Conservation (phyloP, 176 grass and related monocot species). For the Puccinellia tenuiflora region DNA sequence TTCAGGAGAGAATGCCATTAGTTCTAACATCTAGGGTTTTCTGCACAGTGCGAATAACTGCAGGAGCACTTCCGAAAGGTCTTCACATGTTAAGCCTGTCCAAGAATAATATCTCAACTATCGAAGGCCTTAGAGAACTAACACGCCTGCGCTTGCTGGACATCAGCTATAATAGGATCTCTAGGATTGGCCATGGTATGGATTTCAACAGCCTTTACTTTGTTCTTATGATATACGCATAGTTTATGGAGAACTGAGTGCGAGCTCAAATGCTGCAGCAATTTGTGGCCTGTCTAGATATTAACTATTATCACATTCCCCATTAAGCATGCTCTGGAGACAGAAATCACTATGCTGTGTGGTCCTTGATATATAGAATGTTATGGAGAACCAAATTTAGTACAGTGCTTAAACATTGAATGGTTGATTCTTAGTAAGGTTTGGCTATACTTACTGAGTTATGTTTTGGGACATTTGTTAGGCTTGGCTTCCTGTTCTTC, state of each 20-base stretch:
- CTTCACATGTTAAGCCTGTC: conserved; percentile 95
- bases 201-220: conserved; percentile 14
- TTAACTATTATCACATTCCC: background rate
- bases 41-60: conserved; percentile 70
- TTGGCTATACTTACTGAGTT: background rate
- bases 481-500: conserved; percentile 86
- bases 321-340: background rate
- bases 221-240: background rate
- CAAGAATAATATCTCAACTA: conserved; percentile 79
- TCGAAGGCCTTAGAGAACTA: conserved; percentile 92
- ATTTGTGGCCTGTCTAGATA: background rate
- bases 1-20: conserved; percentile 1
- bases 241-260: background rate
- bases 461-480: conserved; percentile 16
- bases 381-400: background rate
- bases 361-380: background rate
- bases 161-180: conserved; percentile 84
- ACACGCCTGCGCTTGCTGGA: conserved; percentile 79
- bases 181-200: conserved; percentile 90
- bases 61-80: conserved; percentile 83
- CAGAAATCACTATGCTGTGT: background rate
- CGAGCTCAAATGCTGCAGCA: background rate
- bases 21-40: conserved; percentile 17
- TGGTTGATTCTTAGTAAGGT: background rate
- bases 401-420: background rate